Base-by-base conservation (phyloP, 441 rosid genomes). In the Daphne laureola region DNA sequence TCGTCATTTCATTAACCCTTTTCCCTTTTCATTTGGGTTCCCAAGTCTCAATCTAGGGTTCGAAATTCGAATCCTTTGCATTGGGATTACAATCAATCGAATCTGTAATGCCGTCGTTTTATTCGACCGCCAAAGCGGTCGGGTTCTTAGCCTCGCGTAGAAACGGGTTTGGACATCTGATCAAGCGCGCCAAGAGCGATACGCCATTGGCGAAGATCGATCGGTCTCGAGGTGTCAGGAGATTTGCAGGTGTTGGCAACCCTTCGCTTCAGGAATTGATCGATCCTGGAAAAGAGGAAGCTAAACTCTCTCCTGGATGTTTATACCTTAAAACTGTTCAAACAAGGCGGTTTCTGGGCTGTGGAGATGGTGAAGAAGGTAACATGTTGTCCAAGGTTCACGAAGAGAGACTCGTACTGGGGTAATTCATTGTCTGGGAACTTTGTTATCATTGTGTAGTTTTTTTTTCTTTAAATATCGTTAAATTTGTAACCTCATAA, bases 331-430 rank as follows among this genome's bases (percentile, higher is more conserved):
- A 45, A 12, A 17, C 51, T 27, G 1, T 68, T 51, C 98, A 78
- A 35, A 78, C 73, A 58, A 79, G 97, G 66, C 79, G 52, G 49
- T 89, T 93, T 78, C 82, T 89, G 51, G 98, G 98, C n/a, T 84
- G 92, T 35, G 97, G 98, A 36, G 97, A 92, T 46, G 96, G 96
- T 0, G 98, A 92, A 59, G 97, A 86, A 72, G 96, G 86, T 9
- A 74, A 78, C 54, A 83, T 73, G 65, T 55, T 92, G 43, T 85
- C 96, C 2, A 92, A 83, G 65, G 83, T 89, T 68, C 81, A 92
- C 25, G 90, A 92, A 72, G 98, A 92, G 69, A 75, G 88, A 48
- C 83, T 82, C 50, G 87, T 87, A n/a, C 43, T 92, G 55, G 97
- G 98, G 98, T 87, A 78, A 66, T 40, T 55, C 25, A 14, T 12